These are phyloP conservation scores for Trichocladium antarcticum DNA, from an alignment of 495 filamentous ascomycete species.

Conservation along the genomic window DNA sequence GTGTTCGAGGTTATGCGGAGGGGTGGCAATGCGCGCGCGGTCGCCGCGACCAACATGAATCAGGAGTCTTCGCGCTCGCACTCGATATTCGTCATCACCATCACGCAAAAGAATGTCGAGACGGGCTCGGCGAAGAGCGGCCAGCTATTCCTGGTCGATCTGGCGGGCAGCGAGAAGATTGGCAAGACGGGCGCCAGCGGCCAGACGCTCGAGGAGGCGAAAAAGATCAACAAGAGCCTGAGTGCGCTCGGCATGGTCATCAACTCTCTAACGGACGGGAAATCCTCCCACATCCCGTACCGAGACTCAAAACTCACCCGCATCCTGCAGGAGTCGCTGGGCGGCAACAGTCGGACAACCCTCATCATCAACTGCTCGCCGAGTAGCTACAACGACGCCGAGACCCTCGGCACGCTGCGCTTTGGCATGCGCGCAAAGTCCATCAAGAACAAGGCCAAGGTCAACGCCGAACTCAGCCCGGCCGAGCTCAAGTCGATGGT, in stretches of 20 bases:
- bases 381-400: slow-evolving; percentile 93
- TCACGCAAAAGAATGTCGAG: slow-evolving; percentile 96
- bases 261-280: slow-evolving; percentile 92
- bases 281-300: slow-evolving; percentile 95
- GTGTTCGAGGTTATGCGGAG: slow-evolving; percentile 96
- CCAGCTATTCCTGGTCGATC: slow-evolving; percentile 91
- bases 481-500: slow-evolving; percentile 85
- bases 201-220: slow-evolving; percentile 94
- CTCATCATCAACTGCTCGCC: slow-evolving; percentile 98
- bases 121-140: slow-evolving; percentile 94
- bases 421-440: slow-evolving; percentile 96
- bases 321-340: slow-evolving; percentile 90
- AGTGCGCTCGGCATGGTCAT: slow-evolving; percentile 98
- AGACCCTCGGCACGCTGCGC: slow-evolving; percentile 84
- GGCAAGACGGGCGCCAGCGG: slow-evolving; percentile 97
- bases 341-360: slow-evolving; percentile 94
- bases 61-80: slow-evolving; percentile 97
- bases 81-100: slow-evolving; percentile 94
- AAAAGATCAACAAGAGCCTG: slow-evolving; percentile 99
- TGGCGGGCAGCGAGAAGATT: slow-evolving; percentile 96
- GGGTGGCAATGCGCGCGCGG: slow-evolving; percentile 76
- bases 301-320: slow-evolving; percentile 96
- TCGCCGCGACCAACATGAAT: slow-evolving; percentile 99
- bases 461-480: slow-evolving; percentile 94
- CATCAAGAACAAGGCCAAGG: slow-evolving; percentile 99